A percentile compares a stretch with the other conserved stretches of the same genome.
phyloP scores from a whole-genome alignment of 495 filamentous ascomycete genomes.

The Daldinia loculata region DNA sequence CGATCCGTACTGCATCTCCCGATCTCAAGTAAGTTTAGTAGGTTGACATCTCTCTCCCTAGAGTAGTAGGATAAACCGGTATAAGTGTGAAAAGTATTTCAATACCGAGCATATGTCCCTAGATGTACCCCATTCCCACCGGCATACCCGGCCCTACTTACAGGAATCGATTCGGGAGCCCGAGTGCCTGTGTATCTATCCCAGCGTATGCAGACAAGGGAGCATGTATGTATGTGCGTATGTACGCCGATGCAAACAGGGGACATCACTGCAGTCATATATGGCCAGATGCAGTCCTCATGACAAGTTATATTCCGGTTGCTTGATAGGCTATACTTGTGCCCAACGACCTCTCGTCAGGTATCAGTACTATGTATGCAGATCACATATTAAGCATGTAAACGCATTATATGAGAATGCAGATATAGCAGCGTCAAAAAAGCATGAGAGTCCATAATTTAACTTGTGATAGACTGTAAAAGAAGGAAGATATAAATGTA shows the following conservation, averaged over 20 bases:
- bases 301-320: not conserved
- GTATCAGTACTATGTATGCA: not conserved
- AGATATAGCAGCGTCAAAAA: not conserved
- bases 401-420: not conserved
- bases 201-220: not conserved
- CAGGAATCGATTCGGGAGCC: not conserved
- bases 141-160: not conserved
- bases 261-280: not conserved
- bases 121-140: not conserved
- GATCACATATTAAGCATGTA: not conserved
- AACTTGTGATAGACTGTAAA: not conserved
- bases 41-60: not conserved
- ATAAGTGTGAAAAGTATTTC: too few relatives aligned
- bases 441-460: not conserved
- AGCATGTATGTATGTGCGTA: not conserved
- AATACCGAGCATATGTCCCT: not conserved
- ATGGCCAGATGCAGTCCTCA: not conserved
- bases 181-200: not conserved
- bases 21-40: not conserved
- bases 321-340: not conserved
- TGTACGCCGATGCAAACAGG: not conserved
- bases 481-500: slow-evolving; percentile 1
- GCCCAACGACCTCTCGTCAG: not conserved
- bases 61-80: not conserved
- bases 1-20: slow-evolving; percentile 7